These are phyloP conservation scores for Ogataea pignaliae DNA, from an alignment of 805 yeast genomes.

Conservation along the genomic window DNA sequence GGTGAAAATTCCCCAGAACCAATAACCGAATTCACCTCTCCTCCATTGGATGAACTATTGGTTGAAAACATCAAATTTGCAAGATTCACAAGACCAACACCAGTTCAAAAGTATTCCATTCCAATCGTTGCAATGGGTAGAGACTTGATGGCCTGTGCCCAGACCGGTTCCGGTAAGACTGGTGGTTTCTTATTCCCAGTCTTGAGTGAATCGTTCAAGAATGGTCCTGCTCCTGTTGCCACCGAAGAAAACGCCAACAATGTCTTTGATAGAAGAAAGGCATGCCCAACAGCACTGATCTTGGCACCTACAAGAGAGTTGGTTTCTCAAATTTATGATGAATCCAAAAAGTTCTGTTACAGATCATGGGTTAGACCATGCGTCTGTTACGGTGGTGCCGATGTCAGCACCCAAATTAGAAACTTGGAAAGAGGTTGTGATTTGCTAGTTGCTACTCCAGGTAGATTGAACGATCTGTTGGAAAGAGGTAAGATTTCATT, in stretches of 20 bases:
- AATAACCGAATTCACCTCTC: slow-evolving; percentile 78
- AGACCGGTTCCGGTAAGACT: slow-evolving; percentile 99
- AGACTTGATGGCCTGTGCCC: slow-evolving; percentile 92
- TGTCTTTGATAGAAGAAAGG: slow-evolving; percentile 63
- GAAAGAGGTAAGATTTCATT: slow-evolving; percentile 94
- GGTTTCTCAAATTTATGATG: slow-evolving; percentile 94
- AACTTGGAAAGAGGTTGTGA: slow-evolving; percentile 93
- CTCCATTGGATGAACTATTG: slow-evolving; percentile 84
- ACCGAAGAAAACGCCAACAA: slow-evolving; percentile 39
- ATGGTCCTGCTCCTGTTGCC: slow-evolving; percentile 71
- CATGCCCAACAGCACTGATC: slow-evolving; percentile 89
- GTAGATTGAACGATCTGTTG: slow-evolving; percentile 92
- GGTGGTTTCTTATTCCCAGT: slow-evolving; percentile 99
- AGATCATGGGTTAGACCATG: slow-evolving; percentile 98
- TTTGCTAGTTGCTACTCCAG: slow-evolving; percentile 96
- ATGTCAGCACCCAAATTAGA: slow-evolving; percentile 80
- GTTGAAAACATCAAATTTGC: slow-evolving; percentile 85
- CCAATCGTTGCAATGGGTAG: slow-evolving; percentile 69
- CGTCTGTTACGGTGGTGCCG: slow-evolving; percentile 99
- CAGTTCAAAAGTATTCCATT: slow-evolving; percentile 87
- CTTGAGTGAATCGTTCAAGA: slow-evolving; percentile 80
- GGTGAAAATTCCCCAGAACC: slow-evolving; percentile 96
- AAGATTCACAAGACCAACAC: slow-evolving; percentile 93
- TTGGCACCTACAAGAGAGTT: slow-evolving; percentile 99
- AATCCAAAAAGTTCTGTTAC: slow-evolving; percentile 91